Percentiles rank a stretch among this genome's conserved stretches.
Evolutionary conservation across 306 rosid species (phyloP).

Genomic region (Sindora glabra): DNA sequence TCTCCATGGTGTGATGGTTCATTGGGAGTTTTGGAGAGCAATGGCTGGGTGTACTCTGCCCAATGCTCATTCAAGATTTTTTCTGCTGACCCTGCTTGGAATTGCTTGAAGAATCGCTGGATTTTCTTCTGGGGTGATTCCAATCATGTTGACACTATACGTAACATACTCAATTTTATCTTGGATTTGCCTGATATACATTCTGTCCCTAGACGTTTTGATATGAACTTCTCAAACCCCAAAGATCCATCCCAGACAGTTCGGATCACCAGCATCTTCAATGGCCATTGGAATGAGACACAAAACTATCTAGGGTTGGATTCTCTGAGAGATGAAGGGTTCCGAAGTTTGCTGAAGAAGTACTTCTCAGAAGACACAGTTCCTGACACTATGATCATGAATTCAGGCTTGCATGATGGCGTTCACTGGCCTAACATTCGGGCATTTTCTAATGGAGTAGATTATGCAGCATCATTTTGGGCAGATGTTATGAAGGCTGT

Average conservation of each 20-base stretch:
- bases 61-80: constrained; percentile 73
- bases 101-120: constrained; percentile 68
- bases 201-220: constrained; percentile 73
- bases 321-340: constrained; percentile 69
- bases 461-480: constrained; percentile 77
- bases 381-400: constrained; percentile 79
- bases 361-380: constrained; percentile 63
- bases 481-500: constrained; percentile 45
- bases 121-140: constrained; percentile 97
- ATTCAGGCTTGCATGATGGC: constrained; percentile 87
- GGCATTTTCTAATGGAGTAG: constrained; percentile 60
- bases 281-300: constrained; percentile 94
- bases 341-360: constrained; percentile 40
- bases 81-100: constrained; percentile 69
- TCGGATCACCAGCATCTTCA: constrained; percentile 85
- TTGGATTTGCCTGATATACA: constrained; percentile 59
- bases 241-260: constrained; percentile 58
- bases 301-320: constrained; percentile 71
- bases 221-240: constrained; percentile 68
- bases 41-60: constrained; percentile 95
- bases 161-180: constrained; percentile 70
- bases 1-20: constrained; percentile 85
- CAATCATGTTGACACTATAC: constrained; percentile 80
- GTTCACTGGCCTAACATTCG: constrained; percentile 53
- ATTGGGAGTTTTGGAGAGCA: constrained; percentile 72